Conservation (phyloP, 2,329 filamentous ascomycete genomes). For the Orbilia brochopaga region DNA sequence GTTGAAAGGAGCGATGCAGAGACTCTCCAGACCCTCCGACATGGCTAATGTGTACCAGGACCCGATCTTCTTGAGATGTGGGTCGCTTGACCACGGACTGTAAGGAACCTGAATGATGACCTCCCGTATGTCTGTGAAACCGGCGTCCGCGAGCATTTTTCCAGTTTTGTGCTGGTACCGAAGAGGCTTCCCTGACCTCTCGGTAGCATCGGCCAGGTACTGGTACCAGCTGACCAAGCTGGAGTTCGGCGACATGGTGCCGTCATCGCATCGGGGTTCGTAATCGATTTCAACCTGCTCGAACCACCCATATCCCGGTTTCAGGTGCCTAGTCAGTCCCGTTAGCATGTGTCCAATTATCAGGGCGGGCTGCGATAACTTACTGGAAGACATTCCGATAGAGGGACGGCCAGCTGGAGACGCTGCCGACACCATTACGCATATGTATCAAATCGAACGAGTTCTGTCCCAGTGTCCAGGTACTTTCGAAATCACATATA, state of each 20-base stretch:
- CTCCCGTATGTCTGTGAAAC: conserved; percentile 81
- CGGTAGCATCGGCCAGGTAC: conserved; percentile 71
- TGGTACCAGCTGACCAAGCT: conserved; percentile 72
- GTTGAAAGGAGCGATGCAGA: conserved; percentile 76
- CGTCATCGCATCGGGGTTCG: conserved; percentile 73
- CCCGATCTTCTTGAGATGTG: conserved; percentile 71
- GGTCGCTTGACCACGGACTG: conserved; percentile 73
- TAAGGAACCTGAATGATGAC: conserved; percentile 72
- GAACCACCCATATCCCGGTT: conserved; percentile 74
- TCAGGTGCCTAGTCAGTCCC: conserved; percentile 68
- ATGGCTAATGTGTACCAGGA: conserved; percentile 84
- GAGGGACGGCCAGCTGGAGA: conserved; percentile 74
- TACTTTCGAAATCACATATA: conserved; percentile 77
- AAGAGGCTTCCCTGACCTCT: conserved; percentile 69
- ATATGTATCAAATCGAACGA: conserved; percentile 85
- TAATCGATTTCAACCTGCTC: conserved; percentile 93
- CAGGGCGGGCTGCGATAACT: conserved; percentile 55
- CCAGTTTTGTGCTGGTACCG: conserved; percentile 68
- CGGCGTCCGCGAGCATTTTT: conserved; percentile 69
- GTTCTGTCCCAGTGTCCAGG: conserved; percentile 71
- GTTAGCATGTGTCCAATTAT: conserved; percentile 9
- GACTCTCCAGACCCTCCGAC: conserved; percentile 72
- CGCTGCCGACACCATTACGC: conserved; percentile 77
- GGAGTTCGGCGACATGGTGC: conserved; percentile 66
- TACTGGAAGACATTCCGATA: conserved; percentile 74